Evolutionary conservation across 2,329 filamentous ascomycete genomes (phyloP), one percentile per base, ranked within the genome.

Genomic region (Ophiostoma ulmi): DNA sequence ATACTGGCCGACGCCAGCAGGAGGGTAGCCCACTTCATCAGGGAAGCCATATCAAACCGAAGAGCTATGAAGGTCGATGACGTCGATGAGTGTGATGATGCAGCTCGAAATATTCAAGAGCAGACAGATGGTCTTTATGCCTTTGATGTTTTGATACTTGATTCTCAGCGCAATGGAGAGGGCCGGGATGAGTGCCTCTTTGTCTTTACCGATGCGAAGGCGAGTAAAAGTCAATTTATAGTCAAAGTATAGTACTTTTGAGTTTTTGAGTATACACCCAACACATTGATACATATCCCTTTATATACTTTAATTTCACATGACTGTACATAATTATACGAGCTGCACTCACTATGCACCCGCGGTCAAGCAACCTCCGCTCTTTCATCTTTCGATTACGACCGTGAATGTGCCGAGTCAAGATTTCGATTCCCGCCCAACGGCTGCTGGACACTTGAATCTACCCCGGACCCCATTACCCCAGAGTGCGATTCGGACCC

Each of bases 401-500:
- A 17, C 58, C 58, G 58, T 35, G 26, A 17, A 31, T 63, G 58
- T 63, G 26, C 58, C 58, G 26, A 63, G n/a, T 26, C n/a, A 26
- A 26, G 52, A 58, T 48, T 1, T 48, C 44, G 17, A 48, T 48
- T 48, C 22, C 52, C n/a, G 2, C 52, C 17, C 44, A 17, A 17
- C 14, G 44, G 13, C 44, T n/a, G 44, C n/a, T 48, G 44, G 10
- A 58, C 52, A 26, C n/a, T 26, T 58, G 52, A 8, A 58, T 22
- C 52, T 58, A 58, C 52, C 52, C 22, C 52, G 52, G 52, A 58
- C 22, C 52, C 52, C 52, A 58, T 58, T 48, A 58, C 52, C 52
- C 52, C 52, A 58, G 52, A 58, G 10, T 58, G 44, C 44, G 44
- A 20, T 48, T 48, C 44, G 14, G 14, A n/a, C 41, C 44, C 44